phyloP scores from a whole-genome alignment of 1,284 basidiomycete genomes.

The Paramarasmius palmivorus region DNA sequence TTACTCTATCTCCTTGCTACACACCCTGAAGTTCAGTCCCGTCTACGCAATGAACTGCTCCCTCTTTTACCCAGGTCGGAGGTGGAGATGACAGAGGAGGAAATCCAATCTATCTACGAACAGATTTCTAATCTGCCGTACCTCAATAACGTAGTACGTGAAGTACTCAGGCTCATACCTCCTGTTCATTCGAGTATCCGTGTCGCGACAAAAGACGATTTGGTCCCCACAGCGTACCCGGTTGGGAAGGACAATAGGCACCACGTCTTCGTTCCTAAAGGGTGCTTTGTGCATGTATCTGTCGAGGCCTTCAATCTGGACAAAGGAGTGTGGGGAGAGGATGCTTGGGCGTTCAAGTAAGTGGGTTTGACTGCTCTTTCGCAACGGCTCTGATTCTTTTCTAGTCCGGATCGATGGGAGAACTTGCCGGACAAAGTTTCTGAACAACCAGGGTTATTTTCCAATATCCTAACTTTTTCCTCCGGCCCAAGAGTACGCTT shows the following conservation, averaged over 20 bases:
- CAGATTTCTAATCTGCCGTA: constrained; percentile 65
- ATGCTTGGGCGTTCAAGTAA: constrained; percentile 77
- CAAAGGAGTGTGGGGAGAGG: constrained; percentile 71
- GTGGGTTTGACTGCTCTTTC: constrained; percentile 22
- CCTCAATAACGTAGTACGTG: constrained; percentile 76
- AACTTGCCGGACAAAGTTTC: constrained; percentile 63
- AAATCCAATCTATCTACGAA: constrained; percentile 57
- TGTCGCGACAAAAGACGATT: constrained; percentile 72
- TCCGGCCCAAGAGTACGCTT: constrained; percentile 71
- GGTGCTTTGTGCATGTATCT: constrained; percentile 72
- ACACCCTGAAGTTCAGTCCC: constrained; percentile 61
- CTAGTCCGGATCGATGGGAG: constrained; percentile 79
- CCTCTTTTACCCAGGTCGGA: constrained; percentile 34
- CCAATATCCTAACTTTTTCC: constrained; percentile 73
- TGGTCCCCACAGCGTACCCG: constrained; percentile 68
- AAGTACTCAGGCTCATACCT: constrained; percentile 73
- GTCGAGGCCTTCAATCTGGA: constrained; percentile 78
- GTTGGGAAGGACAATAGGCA: constrained; percentile 44
- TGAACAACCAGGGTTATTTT: constrained; percentile 66
- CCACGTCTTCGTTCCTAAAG: constrained; percentile 60
- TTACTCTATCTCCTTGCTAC: constrained; percentile 69
- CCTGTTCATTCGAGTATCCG: constrained; percentile 81
- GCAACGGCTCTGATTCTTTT: constrained; percentile 4
- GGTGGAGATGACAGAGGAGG: constrained; percentile 49
- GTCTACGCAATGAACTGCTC: constrained; percentile 64